phyloP scores from a whole-genome alignment of 331 rosid genomes.

The Malus hybrid region DNA sequence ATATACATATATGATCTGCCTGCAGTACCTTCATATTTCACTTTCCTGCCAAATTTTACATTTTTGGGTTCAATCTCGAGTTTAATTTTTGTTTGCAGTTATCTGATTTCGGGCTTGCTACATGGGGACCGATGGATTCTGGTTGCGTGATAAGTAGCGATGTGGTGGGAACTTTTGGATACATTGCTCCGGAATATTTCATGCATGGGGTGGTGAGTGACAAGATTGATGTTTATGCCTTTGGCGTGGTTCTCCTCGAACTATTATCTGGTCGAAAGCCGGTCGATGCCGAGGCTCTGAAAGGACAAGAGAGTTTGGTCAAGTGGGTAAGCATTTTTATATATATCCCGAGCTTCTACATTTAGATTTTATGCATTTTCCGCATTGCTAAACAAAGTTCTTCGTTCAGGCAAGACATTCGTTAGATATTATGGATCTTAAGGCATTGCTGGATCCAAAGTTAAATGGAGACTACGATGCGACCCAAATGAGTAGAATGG shows the following conservation, averaged over 20 bases:
- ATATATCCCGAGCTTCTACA: no score
- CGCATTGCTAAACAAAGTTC: not conserved
- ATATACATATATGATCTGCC: not conserved
- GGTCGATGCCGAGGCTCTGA: not conserved
- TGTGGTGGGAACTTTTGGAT: slow-evolving; percentile 30
- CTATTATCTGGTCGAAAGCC: slow-evolving; percentile 23
- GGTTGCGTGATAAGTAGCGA: not conserved
- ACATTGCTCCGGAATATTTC: slow-evolving; percentile 30
- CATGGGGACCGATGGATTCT: slow-evolving; percentile 11
- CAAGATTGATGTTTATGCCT: slow-evolving; percentile 23
- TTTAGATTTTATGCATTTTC: not conserved
- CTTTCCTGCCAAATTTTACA: not conserved
- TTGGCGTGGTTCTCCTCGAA: slow-evolving; percentile 26
- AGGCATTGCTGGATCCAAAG: slow-evolving; percentile 21
- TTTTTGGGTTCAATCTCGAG: no score
- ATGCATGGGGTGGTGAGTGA: slow-evolving; percentile 27
- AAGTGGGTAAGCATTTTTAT: slow-evolving; percentile 19
- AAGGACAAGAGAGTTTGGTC: slow-evolving; percentile 27
- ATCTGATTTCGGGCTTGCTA: slow-evolving; percentile 28
- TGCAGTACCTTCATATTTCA: not conserved
- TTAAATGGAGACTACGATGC: not conserved
- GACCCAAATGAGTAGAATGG: slow-evolving; percentile 21
- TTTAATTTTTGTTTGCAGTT: slow-evolving; percentile 1
- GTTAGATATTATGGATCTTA: not conserved
- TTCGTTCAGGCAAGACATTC: slow-evolving; percentile 10